Percentiles rank a stretch among this genome's conserved stretches.
These are phyloP conservation scores for Chondrostereum purpureum DNA, from an alignment of 1,284 basidiomycete genomes.

Conservation along the genomic window DNA sequence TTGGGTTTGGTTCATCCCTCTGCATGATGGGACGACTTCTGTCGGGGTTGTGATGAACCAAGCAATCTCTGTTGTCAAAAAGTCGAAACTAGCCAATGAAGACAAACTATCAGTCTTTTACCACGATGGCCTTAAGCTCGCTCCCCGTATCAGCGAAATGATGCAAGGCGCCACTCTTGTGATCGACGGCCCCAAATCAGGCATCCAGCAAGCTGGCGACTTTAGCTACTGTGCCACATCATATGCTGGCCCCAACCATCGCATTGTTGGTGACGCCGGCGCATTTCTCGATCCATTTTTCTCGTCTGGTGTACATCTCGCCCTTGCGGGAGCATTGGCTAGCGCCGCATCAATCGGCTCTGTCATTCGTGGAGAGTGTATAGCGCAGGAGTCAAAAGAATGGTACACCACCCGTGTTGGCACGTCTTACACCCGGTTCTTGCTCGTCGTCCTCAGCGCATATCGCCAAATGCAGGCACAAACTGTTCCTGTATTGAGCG, in stretches of 20 bases:
- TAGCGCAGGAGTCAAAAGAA: slow-evolving; percentile 36
- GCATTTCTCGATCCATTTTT: slow-evolving; percentile 64
- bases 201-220: slow-evolving; percentile 42
- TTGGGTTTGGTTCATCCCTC: slow-evolving; percentile 62
- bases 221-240: slow-evolving; percentile 48
- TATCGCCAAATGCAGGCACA: slow-evolving; percentile 58
- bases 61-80: slow-evolving; percentile 27
- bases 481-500: slow-evolving; percentile 38
- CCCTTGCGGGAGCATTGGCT: slow-evolving; percentile 48
- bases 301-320: slow-evolving; percentile 58
- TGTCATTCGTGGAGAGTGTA: slow-evolving; percentile 42
- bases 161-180: slow-evolving; percentile 35
- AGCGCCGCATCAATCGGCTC: slow-evolving; percentile 51
- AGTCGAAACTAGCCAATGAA: slow-evolving; percentile 8
- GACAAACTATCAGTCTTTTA: slow-evolving; percentile 29
- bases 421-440: slow-evolving; percentile 56
- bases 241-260: slow-evolving; percentile 45
- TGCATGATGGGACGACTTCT: slow-evolving; percentile 48
- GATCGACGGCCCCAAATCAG: slow-evolving; percentile 21
- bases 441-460: slow-evolving; percentile 56
- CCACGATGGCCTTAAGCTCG: slow-evolving; percentile 32
- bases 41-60: slow-evolving; percentile 54
- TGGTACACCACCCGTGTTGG: slow-evolving; percentile 47
- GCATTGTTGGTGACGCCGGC: slow-evolving; percentile 55
- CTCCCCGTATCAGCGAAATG: slow-evolving; percentile 37